Conservation (phyloP, 1,284 basidiomycete genomes). For the Cutaneotrichosporon dermatis region DNA sequence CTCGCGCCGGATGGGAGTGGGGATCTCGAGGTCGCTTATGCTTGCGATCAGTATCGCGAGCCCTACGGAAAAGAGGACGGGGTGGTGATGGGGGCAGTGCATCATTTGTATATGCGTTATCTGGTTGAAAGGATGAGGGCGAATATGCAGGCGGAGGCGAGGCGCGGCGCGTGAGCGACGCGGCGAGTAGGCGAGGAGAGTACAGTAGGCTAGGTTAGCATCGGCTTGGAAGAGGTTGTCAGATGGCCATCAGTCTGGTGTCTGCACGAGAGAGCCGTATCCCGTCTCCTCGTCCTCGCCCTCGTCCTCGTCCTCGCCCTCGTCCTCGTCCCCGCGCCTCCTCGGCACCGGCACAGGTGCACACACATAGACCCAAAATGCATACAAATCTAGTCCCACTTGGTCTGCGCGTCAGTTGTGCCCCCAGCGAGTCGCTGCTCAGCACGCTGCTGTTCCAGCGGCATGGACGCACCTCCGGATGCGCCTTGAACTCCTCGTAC, state of each 20-base stretch:
- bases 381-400: constrained; percentile 1
- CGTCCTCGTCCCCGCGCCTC: no score
- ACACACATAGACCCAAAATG: background rate
- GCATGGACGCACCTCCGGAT: constrained; percentile 64
- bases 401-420: background rate
- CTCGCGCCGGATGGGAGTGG: background rate
- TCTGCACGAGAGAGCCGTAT: no score
- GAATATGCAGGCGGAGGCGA: background rate
- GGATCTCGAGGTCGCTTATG: background rate
- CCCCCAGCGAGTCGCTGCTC: no score
- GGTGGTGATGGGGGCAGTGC: background rate
- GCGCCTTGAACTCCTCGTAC: constrained; percentile 72
- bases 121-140: background rate
- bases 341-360: no score
- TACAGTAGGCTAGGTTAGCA: no score
- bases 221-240: no score
- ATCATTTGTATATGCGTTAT: background rate
- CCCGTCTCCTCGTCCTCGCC: no score
- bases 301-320: no score
- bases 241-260: no score
- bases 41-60: background rate
- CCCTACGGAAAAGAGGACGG: background rate
- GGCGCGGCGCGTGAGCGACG: no score
- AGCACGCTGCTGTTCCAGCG: no score
- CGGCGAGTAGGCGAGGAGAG: no score